phyloP scores from a whole-genome alignment of 176 grass and related monocot genomes.

The Elymus sibiricus region DNA sequence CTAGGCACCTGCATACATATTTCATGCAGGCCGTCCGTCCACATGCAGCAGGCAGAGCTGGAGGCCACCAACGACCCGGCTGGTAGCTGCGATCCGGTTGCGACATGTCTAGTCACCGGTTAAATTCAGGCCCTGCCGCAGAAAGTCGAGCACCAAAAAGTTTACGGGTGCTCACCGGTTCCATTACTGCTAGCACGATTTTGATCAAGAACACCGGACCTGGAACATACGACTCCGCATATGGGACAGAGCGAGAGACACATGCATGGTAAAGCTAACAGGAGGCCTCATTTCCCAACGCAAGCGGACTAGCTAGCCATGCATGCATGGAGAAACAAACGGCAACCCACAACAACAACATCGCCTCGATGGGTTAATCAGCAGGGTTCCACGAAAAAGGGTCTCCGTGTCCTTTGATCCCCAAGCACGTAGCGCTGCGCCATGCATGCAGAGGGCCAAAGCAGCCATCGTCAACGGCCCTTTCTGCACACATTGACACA shows the following conservation, averaged over 20 bases:
- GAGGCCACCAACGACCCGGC: not conserved
- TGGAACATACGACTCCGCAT: not conserved
- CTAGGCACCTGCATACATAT: conserved; percentile 28
- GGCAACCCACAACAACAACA: not conserved
- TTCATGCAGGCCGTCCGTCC: conserved; percentile 28
- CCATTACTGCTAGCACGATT: not conserved
- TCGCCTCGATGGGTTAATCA: conserved; percentile 20
- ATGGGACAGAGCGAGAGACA: not conserved
- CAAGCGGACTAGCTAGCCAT: not conserved
- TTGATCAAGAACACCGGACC: not conserved
- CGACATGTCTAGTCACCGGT: conserved; percentile 20
- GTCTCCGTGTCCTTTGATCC: conserved; percentile 5
- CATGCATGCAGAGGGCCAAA: not conserved
- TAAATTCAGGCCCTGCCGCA: not conserved
- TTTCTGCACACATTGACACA: not conserved
- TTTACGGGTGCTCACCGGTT: not conserved
- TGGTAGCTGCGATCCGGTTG: conserved; percentile 1
- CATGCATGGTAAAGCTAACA: not conserved
- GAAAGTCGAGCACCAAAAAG: not conserved
- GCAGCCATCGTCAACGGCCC: conserved; percentile 18
- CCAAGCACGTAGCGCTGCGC: not conserved
- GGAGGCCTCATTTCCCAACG: not conserved
- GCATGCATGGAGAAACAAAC: not conserved
- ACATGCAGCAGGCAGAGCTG: not conserved
- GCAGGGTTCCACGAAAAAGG: not conserved